A percentile compares a stretch with the other conserved stretches of the same genome.
Conservation (phyloP, 2,329 filamentous ascomycete species). For the Colletotrichum orchidophilum region DNA sequence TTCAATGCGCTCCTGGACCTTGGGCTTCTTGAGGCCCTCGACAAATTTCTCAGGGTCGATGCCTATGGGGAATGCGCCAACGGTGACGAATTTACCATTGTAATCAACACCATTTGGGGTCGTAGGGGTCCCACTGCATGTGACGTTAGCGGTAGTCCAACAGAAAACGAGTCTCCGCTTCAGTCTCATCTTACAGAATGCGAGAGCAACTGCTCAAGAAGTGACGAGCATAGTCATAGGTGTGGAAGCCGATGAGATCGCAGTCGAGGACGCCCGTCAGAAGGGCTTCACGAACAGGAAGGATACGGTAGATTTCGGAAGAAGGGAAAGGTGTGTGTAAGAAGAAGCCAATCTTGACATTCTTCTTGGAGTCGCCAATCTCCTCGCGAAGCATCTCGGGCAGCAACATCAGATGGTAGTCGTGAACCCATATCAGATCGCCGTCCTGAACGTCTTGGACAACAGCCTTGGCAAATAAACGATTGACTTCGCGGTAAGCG, state of each 20-base stretch:
- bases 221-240: constrained; percentile 98
- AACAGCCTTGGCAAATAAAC: constrained; percentile 88
- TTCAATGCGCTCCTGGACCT: constrained; percentile 87
- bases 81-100: constrained; percentile 86
- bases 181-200: constrained; percentile 70
- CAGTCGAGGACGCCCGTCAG: constrained; percentile 89
- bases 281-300: constrained; percentile 90
- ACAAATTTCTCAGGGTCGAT: constrained; percentile 98
- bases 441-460: constrained; percentile 89
- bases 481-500: constrained; percentile 92
- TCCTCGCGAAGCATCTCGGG: constrained; percentile 95
- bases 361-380: constrained; percentile 81
- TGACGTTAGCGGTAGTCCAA: background rate
- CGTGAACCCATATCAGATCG: constrained; percentile 97
- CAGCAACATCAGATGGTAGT: constrained; percentile 97
- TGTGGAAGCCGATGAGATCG: constrained; percentile 97
- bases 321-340: constrained; percentile 97
- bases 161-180: background rate
- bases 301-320: constrained; percentile 94
- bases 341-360: constrained; percentile 98
- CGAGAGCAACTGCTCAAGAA: constrained; percentile 97
- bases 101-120: constrained; percentile 95
- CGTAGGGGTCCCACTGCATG: constrained; percentile 69
- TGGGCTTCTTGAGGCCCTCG: constrained; percentile 84
- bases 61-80: constrained; percentile 96